These are phyloP conservation scores for Malus hybrid DNA, from an alignment of 331 rosid species.

Conservation along the genomic window DNA sequence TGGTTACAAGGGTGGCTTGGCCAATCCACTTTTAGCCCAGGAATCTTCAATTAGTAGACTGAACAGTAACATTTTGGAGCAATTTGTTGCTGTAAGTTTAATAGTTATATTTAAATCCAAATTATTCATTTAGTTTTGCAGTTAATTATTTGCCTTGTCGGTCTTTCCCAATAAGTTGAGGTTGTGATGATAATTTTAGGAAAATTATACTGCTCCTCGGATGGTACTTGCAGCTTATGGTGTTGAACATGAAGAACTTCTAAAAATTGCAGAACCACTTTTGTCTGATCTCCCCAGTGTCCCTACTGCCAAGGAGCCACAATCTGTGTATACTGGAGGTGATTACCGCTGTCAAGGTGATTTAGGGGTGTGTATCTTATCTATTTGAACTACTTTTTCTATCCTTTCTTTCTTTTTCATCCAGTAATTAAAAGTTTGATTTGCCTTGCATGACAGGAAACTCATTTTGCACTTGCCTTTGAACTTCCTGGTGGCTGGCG, in stretches of 20 bases:
- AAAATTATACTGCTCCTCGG: conserved; percentile 76
- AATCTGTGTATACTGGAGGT: conserved; percentile 79
- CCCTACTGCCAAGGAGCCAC: conserved; percentile 54
- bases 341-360: conserved; percentile 80
- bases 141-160: not conserved
- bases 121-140: not conserved
- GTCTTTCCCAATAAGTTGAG: conserved; percentile 3
- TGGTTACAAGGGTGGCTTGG: conserved; percentile 88
- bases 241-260: conserved; percentile 82
- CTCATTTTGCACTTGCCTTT: conserved; percentile 95
- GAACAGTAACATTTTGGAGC: conserved; percentile 60
- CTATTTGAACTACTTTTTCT: not conserved
- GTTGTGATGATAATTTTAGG: conserved; percentile 41
- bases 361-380: conserved; percentile 59
- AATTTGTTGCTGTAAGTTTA: conserved; percentile 80
- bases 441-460: conserved; percentile 51
- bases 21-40: conserved; percentile 76
- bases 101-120: not conserved
- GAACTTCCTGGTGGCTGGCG: conserved; percentile 98
- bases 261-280: conserved; percentile 84
- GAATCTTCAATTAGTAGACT: conserved; percentile 59
- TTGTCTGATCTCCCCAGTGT: conserved; percentile 70
- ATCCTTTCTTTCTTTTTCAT: conserved; percentile 8
- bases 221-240: conserved; percentile 90
- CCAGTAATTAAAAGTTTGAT: not conserved